Evolutionary conservation across 768 basidiomycete species (phyloP), one percentile per base, ranked within the genome.

Genomic region (Hypholoma sublateritium): DNA sequence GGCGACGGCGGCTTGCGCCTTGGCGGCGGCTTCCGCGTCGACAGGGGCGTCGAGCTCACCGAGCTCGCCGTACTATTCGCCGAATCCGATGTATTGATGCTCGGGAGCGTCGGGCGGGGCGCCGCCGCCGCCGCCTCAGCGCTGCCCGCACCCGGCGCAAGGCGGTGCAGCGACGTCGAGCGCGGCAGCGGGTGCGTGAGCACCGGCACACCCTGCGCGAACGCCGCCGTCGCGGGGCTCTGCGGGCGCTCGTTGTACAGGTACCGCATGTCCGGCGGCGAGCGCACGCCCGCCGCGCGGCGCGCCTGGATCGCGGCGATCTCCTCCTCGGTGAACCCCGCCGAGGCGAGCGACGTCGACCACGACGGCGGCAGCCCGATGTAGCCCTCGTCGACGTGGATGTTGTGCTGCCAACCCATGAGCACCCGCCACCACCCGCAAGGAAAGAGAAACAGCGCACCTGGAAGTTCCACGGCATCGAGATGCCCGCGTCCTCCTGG

Each of bases 361-460:
- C 89, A 91, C 1, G 88, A 87, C 0, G 89, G 88, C 1, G 89
- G 89, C 12, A 91, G 72, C 8, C 89, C 88, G 13, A 75, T 69
- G 56, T 82, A 88, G 84, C 77, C 84, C 71, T 90, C 89, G 68
- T 91, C 87, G 25, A 91, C 89, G 65, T 91, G 89, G 34, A 91
- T 83, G 64, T 91, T 80, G 66, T 91, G 89, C 88, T 89, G 56
- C 51, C 2, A 57, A n/a, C 42, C 16, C 22, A 45, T 58, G 21
- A 50, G 56, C 39, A 43, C n/a, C n/a, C n/a, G n/a, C n/a, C n/a
- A n/a, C n/a, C n/a, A n/a, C n/a, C n/a, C n/a, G n/a, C n/a, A n/a
- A n/a, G n/a, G n/a, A n/a, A 28, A 17, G 44, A 47, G 44, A 17
- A 56, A 12, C 49, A 22, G 70, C 81, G 45, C 66, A 84, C 87